Conservation (phyloP, 1,139 yeast species). For the Trichomonascaceae sp. region DNA sequence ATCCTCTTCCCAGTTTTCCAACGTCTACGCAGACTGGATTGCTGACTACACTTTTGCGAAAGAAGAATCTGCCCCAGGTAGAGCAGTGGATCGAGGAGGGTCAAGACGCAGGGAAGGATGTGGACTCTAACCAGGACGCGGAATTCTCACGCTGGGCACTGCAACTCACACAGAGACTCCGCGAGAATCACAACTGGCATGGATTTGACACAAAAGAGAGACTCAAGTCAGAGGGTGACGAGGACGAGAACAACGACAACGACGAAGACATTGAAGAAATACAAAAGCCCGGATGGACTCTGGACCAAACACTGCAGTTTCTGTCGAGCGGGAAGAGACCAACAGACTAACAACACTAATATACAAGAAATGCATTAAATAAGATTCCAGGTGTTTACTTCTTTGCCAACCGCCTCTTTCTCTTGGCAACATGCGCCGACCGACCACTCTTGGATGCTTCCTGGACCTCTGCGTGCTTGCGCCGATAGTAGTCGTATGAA, state of each 20-base stretch:
- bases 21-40: slow-evolving; percentile 72
- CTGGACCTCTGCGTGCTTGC: slow-evolving; percentile 75
- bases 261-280: slow-evolving; percentile 9
- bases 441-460: slow-evolving; percentile 63
- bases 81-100: slow-evolving; percentile 72
- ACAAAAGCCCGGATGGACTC: slow-evolving; percentile 12
- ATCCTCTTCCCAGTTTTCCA: slow-evolving; percentile 75
- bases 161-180: slow-evolving; percentile 36
- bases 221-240: slow-evolving; percentile 30
- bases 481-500: slow-evolving; percentile 64
- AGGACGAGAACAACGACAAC: no score
- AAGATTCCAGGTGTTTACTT: no score
- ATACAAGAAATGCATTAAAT: no score
- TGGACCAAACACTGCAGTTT: slow-evolving; percentile 18
- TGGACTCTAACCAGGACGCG: slow-evolving; percentile 19
- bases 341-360: no score
- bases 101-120: slow-evolving; percentile 27
- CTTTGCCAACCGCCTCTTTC: no score
- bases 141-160: slow-evolving; percentile 46
- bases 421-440: slow-evolving; percentile 52
- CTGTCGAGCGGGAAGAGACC: slow-evolving; percentile 16
- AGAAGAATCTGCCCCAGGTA: slow-evolving; percentile 82
- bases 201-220: slow-evolving; percentile 48
- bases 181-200: slow-evolving; percentile 46
- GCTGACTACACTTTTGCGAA: slow-evolving; percentile 69